phyloP scores from a whole-genome alignment of 345 rosid genomes.

The Iberis pinnata region DNA sequence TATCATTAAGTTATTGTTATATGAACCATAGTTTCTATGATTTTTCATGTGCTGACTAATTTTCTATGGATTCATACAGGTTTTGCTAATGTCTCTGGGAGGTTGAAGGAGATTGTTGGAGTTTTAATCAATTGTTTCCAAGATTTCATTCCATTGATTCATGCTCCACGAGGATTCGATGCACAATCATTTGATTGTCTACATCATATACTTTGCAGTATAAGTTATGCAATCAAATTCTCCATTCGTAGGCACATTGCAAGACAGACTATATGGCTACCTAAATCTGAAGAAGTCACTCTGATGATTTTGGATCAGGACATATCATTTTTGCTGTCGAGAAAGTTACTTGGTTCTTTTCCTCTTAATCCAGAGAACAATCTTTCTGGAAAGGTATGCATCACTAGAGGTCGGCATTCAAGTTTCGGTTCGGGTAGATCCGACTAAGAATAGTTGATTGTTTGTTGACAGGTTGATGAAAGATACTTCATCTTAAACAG shows the following conservation, averaged over 20 bases:
- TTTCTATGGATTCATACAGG: conserved; percentile 33
- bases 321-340: conserved; percentile 40
- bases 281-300: conserved; percentile 31
- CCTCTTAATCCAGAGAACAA: conserved; percentile 47
- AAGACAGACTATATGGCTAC: conserved; percentile 22
- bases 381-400: conserved; percentile 46
- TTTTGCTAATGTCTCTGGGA: conserved; percentile 35
- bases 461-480: conserved; percentile 55
- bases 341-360: conserved; percentile 51
- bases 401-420: too few relatives aligned
- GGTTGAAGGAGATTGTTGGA: conserved; percentile 62
- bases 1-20: conserved; percentile 1
- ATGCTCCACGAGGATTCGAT: conserved; percentile 39
- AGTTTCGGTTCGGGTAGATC: too few relatives aligned
- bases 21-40: conserved; percentile 8
- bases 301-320: conserved; percentile 36
- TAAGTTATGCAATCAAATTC: conserved; percentile 44
- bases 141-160: conserved; percentile 55
- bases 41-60: conserved; percentile 4
- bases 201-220: conserved; percentile 51
- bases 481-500: conserved; percentile 59
- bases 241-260: conserved; percentile 22
- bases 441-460: conserved; percentile 17
- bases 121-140: conserved; percentile 58
- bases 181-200: conserved; percentile 56